Conservation (phyloP, 169 alveolate genomes). For the Plasmodium inui region DNA sequence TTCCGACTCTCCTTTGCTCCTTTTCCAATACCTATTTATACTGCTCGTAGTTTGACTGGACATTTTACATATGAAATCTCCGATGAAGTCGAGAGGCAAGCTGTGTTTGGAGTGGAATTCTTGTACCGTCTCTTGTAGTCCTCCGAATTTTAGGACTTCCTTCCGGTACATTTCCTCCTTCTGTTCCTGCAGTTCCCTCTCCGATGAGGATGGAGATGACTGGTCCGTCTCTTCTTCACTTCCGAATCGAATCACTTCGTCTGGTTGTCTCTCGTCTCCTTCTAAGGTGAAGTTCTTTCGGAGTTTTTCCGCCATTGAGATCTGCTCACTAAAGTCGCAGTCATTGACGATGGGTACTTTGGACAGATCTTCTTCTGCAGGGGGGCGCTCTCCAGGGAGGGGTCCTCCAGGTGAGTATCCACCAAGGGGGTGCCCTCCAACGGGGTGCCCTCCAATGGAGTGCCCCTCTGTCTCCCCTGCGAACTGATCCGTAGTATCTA, state of each 20-base stretch:
- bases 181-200: background rate
- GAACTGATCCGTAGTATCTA: conserved; percentile 32
- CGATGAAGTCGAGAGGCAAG: conserved; percentile 39
- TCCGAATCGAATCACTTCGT: background rate
- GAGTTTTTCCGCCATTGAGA: conserved; percentile 58
- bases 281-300: conserved; percentile 17
- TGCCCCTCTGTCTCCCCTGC: background rate
- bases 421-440: no score
- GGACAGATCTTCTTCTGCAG: conserved; percentile 7
- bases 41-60: conserved; percentile 17
- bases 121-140: conserved; percentile 35
- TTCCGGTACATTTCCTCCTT: conserved; percentile 16
- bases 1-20: conserved; percentile 42
- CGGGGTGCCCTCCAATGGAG: no score
- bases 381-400: no score
- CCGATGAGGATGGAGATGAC: background rate
- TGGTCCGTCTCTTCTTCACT: background rate
- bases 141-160: conserved; percentile 38
- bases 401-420: no score
- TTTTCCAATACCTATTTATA: conserved; percentile 33
- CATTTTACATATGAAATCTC: conserved; percentile 58
- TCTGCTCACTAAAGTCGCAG: conserved; percentile 20
- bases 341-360: conserved; percentile 57
- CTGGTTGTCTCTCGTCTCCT: conserved; percentile 34
- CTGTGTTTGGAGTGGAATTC: conserved; percentile 52